Conservation (phyloP, 1,139 yeast genomes). For the Geotrichum klebahnii region DNA sequence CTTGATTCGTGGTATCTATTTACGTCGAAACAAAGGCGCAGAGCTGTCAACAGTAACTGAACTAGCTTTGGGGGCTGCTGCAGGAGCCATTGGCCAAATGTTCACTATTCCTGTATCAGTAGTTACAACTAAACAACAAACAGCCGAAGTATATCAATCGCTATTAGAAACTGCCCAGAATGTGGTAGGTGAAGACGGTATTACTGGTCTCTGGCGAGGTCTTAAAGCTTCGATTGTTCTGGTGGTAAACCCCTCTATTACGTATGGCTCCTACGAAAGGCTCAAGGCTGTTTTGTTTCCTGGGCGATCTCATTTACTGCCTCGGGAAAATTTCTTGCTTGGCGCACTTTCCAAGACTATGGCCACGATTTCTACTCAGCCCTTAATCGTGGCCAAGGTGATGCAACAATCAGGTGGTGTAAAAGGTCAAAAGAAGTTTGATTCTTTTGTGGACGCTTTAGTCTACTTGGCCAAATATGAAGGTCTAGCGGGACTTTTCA, state of each 20-base stretch:
- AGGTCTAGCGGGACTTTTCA: slow-evolving; percentile 58
- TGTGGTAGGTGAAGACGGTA: slow-evolving; percentile 62
- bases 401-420: slow-evolving; percentile 58
- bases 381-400: slow-evolving; percentile 78
- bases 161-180: slow-evolving; percentile 51
- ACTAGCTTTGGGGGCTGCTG: slow-evolving; percentile 72
- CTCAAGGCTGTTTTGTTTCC: slow-evolving; percentile 55
- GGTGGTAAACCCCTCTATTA: slow-evolving; percentile 80
- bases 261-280: slow-evolving; percentile 78
- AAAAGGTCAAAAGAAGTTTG: slow-evolving; percentile 38
- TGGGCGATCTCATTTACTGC: slow-evolving; percentile 49
- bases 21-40: slow-evolving; percentile 33
- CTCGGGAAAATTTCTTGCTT: slow-evolving; percentile 64
- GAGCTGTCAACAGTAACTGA: slow-evolving; percentile 61
- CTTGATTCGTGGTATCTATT: slow-evolving; percentile 58
- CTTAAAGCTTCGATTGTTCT: slow-evolving; percentile 74
- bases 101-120: slow-evolving; percentile 82
- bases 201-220: slow-evolving; percentile 78
- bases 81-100: slow-evolving; percentile 80
- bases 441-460: slow-evolving; percentile 54
- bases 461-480: slow-evolving; percentile 48
- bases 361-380: slow-evolving; percentile 80
- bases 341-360: slow-evolving; percentile 78
- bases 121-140: slow-evolving; percentile 81
- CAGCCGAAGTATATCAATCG: slow-evolving; percentile 32